These are phyloP conservation scores for Argentina anserina DNA, from an alignment of 306 rosid genomes.

Conservation along the genomic window DNA sequence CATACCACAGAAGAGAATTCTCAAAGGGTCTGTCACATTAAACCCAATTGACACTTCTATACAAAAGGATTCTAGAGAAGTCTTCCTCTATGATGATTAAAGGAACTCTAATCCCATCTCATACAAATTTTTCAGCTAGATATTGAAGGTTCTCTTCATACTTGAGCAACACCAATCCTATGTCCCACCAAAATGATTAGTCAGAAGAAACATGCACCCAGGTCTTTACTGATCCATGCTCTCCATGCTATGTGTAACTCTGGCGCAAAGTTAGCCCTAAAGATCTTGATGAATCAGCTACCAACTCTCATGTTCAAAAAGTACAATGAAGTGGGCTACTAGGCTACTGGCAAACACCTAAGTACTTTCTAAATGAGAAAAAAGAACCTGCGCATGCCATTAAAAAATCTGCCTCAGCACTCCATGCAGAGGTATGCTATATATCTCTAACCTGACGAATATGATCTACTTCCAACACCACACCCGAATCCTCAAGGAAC, in stretches of 20 bases:
- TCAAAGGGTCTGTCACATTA: neutral
- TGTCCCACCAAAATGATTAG: neutral
- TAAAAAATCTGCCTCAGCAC: neutral
- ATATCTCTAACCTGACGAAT: slow-evolving; percentile 3
- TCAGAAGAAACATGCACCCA: neutral
- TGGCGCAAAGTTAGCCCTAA: neutral
- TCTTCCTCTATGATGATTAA: neutral
- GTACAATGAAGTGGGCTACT: neutral
- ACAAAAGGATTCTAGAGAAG: neutral
- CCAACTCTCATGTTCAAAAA: neutral
- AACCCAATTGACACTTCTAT: neutral
- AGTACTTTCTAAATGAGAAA: neutral
- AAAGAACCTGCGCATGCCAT: neutral
- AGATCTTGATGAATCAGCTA: neutral
- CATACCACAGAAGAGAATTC: neutral
- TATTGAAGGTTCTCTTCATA: neutral
- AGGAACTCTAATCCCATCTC: neutral
- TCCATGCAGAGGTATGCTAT: neutral
- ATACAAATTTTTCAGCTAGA: neutral
- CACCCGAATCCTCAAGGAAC: neutral
- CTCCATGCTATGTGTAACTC: neutral
- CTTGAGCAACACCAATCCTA: neutral
- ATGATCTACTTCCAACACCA: slow-evolving; percentile 1
- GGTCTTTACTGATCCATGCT: neutral
- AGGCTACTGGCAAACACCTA: neutral